Base-by-base conservation (phyloP, 2,329 filamentous ascomycete species). In the Pleurostoma richardsiae region DNA sequence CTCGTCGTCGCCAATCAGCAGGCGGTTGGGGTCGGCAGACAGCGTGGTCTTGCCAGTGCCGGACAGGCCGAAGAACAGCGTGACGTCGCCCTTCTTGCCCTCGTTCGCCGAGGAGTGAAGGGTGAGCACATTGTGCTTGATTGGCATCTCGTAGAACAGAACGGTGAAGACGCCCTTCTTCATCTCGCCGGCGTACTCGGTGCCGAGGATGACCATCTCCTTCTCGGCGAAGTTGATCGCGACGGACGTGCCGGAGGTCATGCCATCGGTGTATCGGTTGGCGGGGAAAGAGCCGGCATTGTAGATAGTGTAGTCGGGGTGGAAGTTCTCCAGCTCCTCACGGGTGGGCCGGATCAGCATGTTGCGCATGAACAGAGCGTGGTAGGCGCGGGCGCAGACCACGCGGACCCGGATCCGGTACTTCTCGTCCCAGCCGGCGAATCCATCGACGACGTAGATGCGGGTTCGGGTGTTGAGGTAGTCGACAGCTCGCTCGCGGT, bases 151-250 rank as follows among this genome's bases (percentile, higher is more conserved):
- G 79, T 97, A 99, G 82, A 96, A 99, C 67, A 99, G 85, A 43
- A 99, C 90, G 42, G 94, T 99, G 81, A 99, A 99, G 70, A 99
- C 82, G 60, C 94, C 91, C 79, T 96, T 96, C 79, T 96, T 96
- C 88, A 94, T 92, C 75, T 92, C 88, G 62, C 92, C 92, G 48
- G 94, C 94, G 65, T 99, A 99, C 76, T 99, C 94, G 33, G 94
- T 99, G 69, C 94, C 94, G 48, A 99, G 85, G 67, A 99, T 99
- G 59, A 99, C 94, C 94, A 99, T 99, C 81, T 99, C 94, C 85
- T 96, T 96, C 66, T 96, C 91, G 65, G 87, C 88, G 62, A 99
- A 99, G 84, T 99, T 99, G 78, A 99, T 95, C 58, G 94, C 87
- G 44, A 99, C 92, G 6, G 94, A 99, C 44, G 94, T 99, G 53